Evolutionary conservation across 441 rosid species (phyloP), one percentile per base, ranked within the genome.

Genomic region (Gossypium davidsonii): DNA sequence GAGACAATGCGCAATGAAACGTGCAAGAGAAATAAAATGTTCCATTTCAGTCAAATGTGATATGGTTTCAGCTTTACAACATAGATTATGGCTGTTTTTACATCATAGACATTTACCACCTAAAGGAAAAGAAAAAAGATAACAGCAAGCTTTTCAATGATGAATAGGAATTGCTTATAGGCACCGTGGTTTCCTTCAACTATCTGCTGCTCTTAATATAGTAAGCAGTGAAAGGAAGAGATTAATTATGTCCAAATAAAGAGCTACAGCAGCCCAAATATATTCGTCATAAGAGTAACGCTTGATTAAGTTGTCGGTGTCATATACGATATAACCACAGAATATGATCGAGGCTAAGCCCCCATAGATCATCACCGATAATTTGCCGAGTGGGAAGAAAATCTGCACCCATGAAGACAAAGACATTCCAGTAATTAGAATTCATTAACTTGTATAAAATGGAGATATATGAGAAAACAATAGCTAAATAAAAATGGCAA

Each of bases 271-370:
- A 23, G 94, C 94, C 94, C 91, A 89, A 17, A 90, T 86, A 67
- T 90, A 88, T 0, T 89, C 92, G 31, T 88, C 94, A 9, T 88
- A 89, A 3, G 85, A 46, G 77, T 64, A 76, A 4, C 92, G 89
- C 83, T 90, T 90, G 78, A 90, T 90, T 55, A 88, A 79, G 78
- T 90, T 90, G 74, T 88, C 92, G 0, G 94, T 90, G 76, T 90
- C 92, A 7, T 84, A 90, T 15, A 88, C 56, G 51, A 90, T 90
- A 79, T 90, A 90, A 2, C 92, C 95, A 26, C 92, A 86, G 79
- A 90, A 90, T 57, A 90, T 82, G 62, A 90, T 76, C 0, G 92
- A 55, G 0, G 89, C 92, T 78, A 90, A 67, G 61, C 87, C 53
- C 46, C 92, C 95, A 23, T 90, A 90, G 71, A 88, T 80, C 91